Evolutionary conservation across 1,284 basidiomycete species (phyloP).

Genomic region (Ceratobasidium sp.): DNA sequence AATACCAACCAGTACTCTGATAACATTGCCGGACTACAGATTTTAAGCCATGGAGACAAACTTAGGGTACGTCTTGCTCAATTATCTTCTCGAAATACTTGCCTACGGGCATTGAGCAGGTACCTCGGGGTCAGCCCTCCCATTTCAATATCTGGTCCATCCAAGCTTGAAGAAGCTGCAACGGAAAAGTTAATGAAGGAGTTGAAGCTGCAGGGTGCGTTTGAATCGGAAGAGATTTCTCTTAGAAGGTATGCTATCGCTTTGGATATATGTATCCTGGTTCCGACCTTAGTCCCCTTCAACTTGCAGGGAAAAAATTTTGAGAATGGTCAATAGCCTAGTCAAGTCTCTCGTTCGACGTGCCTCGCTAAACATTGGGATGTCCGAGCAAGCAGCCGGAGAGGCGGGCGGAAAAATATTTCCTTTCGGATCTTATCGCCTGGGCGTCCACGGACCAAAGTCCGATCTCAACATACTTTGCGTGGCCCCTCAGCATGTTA

Average conservation of each 20-base stretch:
- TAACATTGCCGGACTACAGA: too few relatives aligned
- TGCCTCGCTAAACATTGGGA: constrained; percentile 77
- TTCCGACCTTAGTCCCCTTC: neutral
- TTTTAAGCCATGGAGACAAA: too few relatives aligned
- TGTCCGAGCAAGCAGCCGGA: constrained; percentile 85
- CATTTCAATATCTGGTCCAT: constrained; percentile 82
- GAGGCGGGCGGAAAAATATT: constrained; percentile 98
- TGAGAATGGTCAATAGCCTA: constrained; percentile 87
- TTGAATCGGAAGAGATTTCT: constrained; percentile 90
- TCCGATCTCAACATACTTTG: constrained; percentile 99
- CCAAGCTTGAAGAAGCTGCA: too few relatives aligned
- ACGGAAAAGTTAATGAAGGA: constrained; percentile 89
- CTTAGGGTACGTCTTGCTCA: too few relatives aligned
- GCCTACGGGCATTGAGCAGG: constrained; percentile 7
- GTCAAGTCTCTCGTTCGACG: constrained; percentile 94
- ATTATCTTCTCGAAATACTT: too few relatives aligned
- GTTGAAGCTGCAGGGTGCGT: constrained; percentile 82
- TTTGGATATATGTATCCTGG: neutral
- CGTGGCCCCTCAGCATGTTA: constrained; percentile 96
- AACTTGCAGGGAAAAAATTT: constrained; percentile 80
- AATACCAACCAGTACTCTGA: too few relatives aligned
- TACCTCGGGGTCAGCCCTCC: constrained; percentile 84
- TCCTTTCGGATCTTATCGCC: constrained; percentile 97
- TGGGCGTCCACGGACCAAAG: constrained; percentile 90
- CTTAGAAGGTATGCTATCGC: constrained; percentile 71